Evolutionary conservation across 2,329 filamentous ascomycete species (phyloP).

Genomic region (Cytospora piceicola): DNA sequence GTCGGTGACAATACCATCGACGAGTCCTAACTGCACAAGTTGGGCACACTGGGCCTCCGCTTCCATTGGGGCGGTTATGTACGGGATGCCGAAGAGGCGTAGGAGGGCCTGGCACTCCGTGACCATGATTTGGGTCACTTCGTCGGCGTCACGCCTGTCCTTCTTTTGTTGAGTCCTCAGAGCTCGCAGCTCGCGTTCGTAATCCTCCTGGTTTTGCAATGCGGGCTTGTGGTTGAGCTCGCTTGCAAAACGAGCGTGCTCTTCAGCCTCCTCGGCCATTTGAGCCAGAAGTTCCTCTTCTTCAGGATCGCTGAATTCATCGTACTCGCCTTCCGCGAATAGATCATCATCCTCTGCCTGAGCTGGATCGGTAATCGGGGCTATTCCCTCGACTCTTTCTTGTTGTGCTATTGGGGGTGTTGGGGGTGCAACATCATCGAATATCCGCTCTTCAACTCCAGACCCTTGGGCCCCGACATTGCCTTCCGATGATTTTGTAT

Average conservation of each 20-base stretch:
- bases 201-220: conserved; percentile 73
- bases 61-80: conserved; percentile 98
- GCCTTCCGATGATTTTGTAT: conserved; percentile 37
- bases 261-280: conserved; percentile 87
- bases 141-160: conserved; percentile 92
- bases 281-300: conserved; percentile 88
- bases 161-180: conserved; percentile 95
- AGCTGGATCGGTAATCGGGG: conserved; percentile 25
- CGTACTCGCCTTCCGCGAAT: conserved; percentile 61
- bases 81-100: conserved; percentile 88
- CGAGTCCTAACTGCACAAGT: conserved; percentile 81
- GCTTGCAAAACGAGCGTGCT: conserved; percentile 90
- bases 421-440: conserved; percentile 34
- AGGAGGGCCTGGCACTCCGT: conserved; percentile 92
- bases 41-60: conserved; percentile 97
- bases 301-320: conserved; percentile 82
- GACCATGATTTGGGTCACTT: conserved; percentile 96
- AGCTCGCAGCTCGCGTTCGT: conserved; percentile 84
- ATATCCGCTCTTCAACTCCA: conserved; percentile 37
- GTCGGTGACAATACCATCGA: conserved; percentile 97
- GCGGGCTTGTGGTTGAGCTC: conserved; percentile 78
- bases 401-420: conserved; percentile 33
- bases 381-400: conserved; percentile 35
- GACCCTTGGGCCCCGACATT: conserved; percentile 22
- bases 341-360: conserved; percentile 31